A percentile compares a stretch with the other conserved stretches of the same genome.
These are phyloP conservation scores for Fusarium scirpi DNA, from an alignment of 2,329 filamentous ascomycete species.

Conservation along the genomic window DNA sequence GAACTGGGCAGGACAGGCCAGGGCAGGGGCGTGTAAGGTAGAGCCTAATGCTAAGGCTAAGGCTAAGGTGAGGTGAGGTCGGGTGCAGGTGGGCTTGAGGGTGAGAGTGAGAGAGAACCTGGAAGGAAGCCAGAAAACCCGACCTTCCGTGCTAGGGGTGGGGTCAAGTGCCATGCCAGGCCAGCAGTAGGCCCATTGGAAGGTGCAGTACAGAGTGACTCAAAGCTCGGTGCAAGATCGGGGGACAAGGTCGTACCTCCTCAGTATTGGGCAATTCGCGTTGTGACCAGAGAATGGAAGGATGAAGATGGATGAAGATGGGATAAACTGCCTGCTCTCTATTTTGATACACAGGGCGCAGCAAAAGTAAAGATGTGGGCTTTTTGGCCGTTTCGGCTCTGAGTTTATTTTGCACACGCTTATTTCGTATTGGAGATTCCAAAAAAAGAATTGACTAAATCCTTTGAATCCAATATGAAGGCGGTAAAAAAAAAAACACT, in stretches of 20 bases:
- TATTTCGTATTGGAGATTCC: constrained; percentile 14
- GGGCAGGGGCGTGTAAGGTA: constrained; percentile 33
- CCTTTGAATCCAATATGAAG: constrained; percentile 13
- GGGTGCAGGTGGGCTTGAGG: constrained; percentile 9
- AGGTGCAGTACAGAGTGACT: constrained; percentile 33
- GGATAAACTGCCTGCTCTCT: constrained; percentile 2
- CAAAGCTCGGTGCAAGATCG: constrained; percentile 25
- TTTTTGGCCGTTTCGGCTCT: constrained; percentile 1
- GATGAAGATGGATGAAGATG: constrained; percentile 10
- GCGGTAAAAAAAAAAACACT: constrained; percentile 23
- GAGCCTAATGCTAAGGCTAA: constrained; percentile 1
- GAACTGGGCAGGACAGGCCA: constrained; percentile 7
- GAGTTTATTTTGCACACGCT: constrained; percentile 19
- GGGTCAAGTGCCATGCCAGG: constrained; percentile 35
- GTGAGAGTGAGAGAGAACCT: constrained; percentile 18
- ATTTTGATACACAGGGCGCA: constrained; percentile 20
- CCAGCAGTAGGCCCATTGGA: constrained; percentile 6
- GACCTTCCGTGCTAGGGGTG: constrained; percentile 33
- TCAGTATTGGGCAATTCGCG: constrained; percentile 22
- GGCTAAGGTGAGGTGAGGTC: constrained; percentile 16
- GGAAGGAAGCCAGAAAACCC: constrained; percentile 26
- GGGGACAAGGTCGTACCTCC: constrained; percentile 34
- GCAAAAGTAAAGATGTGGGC: constrained; percentile 19
- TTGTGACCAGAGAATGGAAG: constrained; percentile 11
- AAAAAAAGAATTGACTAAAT: constrained; percentile 25